Base-by-base conservation (phyloP, 1,139 yeast genomes). In the Suhomyces terraborum region DNA sequence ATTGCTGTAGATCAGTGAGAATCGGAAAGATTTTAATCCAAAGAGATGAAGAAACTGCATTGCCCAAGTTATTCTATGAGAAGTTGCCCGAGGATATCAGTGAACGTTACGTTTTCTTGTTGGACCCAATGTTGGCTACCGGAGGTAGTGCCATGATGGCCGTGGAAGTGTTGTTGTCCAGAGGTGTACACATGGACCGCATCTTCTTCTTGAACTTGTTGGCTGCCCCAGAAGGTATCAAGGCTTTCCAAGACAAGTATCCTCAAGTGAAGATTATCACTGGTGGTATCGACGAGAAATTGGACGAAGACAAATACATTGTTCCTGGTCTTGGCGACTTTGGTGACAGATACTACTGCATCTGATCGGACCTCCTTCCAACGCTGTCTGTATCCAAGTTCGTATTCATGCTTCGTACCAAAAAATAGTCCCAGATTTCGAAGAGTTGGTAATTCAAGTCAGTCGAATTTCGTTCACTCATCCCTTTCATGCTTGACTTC, bases 101-200 rank as follows among this genome's bases (percentile, higher is more conserved):
- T 38, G 86, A 86, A 24, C 77, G 98, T 53, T 93, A 82, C 56
- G 98, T 93, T 17, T 86, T 93, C 59, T 70, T 93, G 57, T 73
- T 93, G 52, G 98, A 93, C 58, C 98, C 98, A 45, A 87, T 93
- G 95, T 77, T 93, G 59, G 98, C 98, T 28, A 93, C 98, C 17
- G 98, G 98, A 48, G 98, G 98, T 38, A 86, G 96, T 48, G 98
- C 98, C 10, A 81, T 88, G 69, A 87, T 91, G 93, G 98, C 98
- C 4, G 88, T 91, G 19, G 96, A 93, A 48, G 98, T 93, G 13
- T 73, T 93, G 54, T 74, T 86, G 48, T 75, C 82, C 41, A 79
- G 94, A 56, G 98, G 98, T 35, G 98, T 91, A 33, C 81, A 81
- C 46, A 84, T 83, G 59, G 91, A 89, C 50, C 79, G 95, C 58